A percentile compares a stretch with the other conserved stretches of the same genome.
Evolutionary conservation across 176 grass and related monocot genomes (phyloP).

Genomic region (Areca catechu): DNA sequence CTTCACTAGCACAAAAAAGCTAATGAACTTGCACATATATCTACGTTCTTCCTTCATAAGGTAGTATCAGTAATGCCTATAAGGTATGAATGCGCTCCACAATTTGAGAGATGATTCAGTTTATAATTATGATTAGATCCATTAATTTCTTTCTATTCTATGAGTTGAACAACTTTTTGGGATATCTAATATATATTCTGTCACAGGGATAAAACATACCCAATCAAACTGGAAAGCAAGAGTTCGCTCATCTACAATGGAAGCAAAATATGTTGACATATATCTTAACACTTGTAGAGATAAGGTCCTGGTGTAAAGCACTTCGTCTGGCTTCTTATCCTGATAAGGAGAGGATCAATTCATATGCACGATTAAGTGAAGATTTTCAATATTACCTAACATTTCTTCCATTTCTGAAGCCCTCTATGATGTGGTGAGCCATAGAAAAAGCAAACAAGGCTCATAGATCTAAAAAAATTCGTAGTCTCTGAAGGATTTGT

Average conservation of each 20-base stretch:
- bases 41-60: too few species aligned
- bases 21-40: too few species aligned
- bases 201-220: conserved; percentile 83
- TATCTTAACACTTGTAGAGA: conserved; percentile 86
- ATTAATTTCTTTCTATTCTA: too few species aligned
- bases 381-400: conserved; percentile 67
- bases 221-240: conserved; percentile 78
- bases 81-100: too few species aligned
- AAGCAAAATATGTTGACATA: conserved; percentile 60
- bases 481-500: conserved; percentile 65
- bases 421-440: conserved; percentile 30
- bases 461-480: conserved; percentile 59
- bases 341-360: conserved; percentile 43
- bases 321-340: conserved; percentile 65
- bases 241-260: conserved; percentile 62
- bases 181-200: conserved; percentile 17
- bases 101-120: too few species aligned
- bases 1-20: background rate
- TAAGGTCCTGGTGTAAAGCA: conserved; percentile 94
- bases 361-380: conserved; percentile 46
- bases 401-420: conserved; percentile 67
- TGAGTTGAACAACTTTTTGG: background rate
- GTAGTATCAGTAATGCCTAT: too few species aligned
- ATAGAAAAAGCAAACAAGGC: conserved; percentile 37
- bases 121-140: too few species aligned